Evolutionary conservation across 805 yeast species (phyloP), one percentile per base, ranked within the genome.

Genomic region (Pichia cabralensis): DNA sequence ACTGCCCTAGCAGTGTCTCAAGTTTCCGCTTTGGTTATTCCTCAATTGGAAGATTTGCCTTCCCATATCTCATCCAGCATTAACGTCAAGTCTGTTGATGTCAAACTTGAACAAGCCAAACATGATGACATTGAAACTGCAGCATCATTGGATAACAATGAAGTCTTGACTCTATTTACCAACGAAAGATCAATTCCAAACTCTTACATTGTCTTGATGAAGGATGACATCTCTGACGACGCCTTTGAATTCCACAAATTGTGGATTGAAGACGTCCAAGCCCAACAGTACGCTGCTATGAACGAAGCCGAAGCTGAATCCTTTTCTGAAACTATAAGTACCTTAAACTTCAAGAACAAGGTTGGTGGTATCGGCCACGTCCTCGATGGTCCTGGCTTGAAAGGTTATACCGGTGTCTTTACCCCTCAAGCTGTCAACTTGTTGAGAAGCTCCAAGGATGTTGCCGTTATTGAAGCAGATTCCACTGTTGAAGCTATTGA

Each of bases 381-480:
- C 17, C 84, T 81, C 64, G 55, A 69, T 51, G 66, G 85, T 44
- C 76, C 65, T 39, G 65, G 66, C 38, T 60, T 84, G 53, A 62
- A 64, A 41, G 98, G 97, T 45, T 89, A 88, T 66, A 65, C 88
- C 34, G 98, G 96, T 40, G 70, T 67, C 59, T 85, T 92, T 67
- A 70, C 82, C 45, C 78, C 76, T 33, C 73, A 74, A 34, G 76
- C 85, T 35, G 62, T 89, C 38, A 83, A 83, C 38, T 63, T 77
- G 50, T 75, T 92, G 49, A 62, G 69, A 43, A 58, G 61, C 36
- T 65, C 69, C 46, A 76, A 77, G 6, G 63, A 64, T 30, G 75
- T 76, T 34, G 70, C 70, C 20, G 64, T 65, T 43, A 66, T 84
- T 40, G 95, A 84, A 64, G 60, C 65, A 49, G 95, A 84, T 53